Evolutionary conservation across 2,329 filamentous ascomycete genomes (phyloP).

Genomic region (Verticillium isaacii): DNA sequence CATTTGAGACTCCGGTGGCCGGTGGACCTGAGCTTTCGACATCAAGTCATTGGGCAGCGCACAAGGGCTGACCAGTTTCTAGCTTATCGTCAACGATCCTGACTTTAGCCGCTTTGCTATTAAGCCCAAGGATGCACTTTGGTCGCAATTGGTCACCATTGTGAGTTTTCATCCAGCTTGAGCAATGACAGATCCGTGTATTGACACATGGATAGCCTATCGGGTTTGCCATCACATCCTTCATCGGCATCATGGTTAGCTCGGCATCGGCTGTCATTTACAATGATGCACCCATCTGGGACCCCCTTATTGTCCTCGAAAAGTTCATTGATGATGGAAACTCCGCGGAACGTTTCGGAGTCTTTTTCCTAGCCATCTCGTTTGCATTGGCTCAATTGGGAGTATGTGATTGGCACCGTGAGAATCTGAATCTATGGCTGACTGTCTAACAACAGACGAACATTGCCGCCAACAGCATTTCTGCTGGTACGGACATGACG

Average conservation of each 20-base stretch:
- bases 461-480: conserved; percentile 81
- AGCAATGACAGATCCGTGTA: background rate
- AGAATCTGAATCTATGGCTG: no score
- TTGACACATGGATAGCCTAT: conserved; percentile 34
- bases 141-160: conserved; percentile 74
- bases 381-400: conserved; percentile 78
- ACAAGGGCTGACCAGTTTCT: no score
- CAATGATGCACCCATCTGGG: conserved; percentile 61
- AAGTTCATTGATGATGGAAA: conserved; percentile 65
- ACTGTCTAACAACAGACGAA: conserved; percentile 49
- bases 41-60: no score
- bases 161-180: background rate
- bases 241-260: conserved; percentile 77
- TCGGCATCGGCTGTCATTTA: conserved; percentile 69
- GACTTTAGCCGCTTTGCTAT: conserved; percentile 82
- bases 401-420: background rate
- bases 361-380: conserved; percentile 66
- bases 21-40: no score
- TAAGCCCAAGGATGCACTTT: conserved; percentile 71
- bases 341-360: conserved; percentile 65
- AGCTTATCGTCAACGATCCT: conserved; percentile 72
- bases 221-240: conserved; percentile 73
- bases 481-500: conserved; percentile 77
- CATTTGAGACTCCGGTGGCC: no score
- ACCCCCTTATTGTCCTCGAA: conserved; percentile 63